phyloP scores from a whole-genome alignment of 495 filamentous ascomycete genomes.

The Articulospora tetracladia region DNA sequence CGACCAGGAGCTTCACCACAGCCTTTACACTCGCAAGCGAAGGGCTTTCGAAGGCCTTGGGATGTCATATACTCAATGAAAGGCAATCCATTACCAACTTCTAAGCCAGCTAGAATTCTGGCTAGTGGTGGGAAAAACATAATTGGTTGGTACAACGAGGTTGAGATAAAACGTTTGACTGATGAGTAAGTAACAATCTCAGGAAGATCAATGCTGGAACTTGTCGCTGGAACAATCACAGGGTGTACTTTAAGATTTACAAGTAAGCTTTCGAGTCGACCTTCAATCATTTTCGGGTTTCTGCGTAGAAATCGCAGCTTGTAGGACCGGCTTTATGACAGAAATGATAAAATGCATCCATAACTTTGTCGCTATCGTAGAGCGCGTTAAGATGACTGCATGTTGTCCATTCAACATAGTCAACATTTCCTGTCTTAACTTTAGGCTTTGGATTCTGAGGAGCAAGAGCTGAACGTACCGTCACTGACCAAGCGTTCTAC shows the following conservation, averaged over 20 bases:
- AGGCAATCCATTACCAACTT: background rate
- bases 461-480: background rate
- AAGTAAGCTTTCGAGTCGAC: background rate
- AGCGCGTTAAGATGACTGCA: background rate
- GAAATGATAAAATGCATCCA: background rate
- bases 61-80: background rate
- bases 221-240: background rate
- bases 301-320: background rate
- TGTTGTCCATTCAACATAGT: background rate
- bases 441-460: background rate
- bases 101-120: background rate
- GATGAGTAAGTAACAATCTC: background rate
- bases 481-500: background rate
- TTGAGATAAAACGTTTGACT: background rate
- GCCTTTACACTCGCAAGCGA: background rate
- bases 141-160: background rate
- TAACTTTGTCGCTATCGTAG: background rate
- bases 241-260: background rate
- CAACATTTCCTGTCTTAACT: background rate
- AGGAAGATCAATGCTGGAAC: background rate
- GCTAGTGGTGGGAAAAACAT: background rate
- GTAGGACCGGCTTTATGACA: background rate
- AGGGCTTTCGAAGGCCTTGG: background rate
- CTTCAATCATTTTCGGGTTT: background rate
- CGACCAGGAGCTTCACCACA: background rate